phyloP scores from a whole-genome alignment of 495 filamentous ascomycete genomes.

The Podospora bellae-mahoneyi region DNA sequence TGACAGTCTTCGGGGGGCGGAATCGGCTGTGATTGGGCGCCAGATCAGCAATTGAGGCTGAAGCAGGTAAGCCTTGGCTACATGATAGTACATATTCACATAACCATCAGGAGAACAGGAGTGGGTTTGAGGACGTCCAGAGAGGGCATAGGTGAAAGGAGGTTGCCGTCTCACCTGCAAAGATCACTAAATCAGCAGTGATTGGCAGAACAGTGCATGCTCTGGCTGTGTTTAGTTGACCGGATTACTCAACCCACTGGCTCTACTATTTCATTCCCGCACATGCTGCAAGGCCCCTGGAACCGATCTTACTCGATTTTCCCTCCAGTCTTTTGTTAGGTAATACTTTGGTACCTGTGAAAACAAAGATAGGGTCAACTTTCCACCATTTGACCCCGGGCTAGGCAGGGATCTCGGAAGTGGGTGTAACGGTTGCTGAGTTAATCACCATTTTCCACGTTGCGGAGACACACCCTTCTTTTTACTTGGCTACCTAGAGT shows the following conservation, averaged over 20 bases:
- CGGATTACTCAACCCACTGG: background rate
- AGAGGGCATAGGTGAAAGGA: background rate
- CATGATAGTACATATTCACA: background rate
- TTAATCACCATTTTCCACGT: constrained; percentile 8
- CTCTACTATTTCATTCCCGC: background rate
- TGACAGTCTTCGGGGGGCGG: background rate
- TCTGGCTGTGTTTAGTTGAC: background rate
- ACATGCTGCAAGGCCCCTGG: background rate
- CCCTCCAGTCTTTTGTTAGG: background rate
- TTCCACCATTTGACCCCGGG: background rate
- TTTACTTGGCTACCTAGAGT: background rate
- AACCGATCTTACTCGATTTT: background rate
- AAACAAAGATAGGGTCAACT: background rate
- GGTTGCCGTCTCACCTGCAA: background rate
- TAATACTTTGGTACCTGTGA: background rate
- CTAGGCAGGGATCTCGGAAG: background rate
- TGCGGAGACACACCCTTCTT: background rate
- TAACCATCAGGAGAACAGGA: background rate
- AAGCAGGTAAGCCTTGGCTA: background rate
- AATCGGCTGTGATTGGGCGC: background rate
- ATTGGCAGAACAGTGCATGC: background rate
- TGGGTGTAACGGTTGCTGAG: constrained; percentile 12
- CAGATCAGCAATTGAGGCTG: background rate
- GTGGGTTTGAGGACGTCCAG: background rate
- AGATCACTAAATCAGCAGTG: background rate